These are phyloP conservation scores for Mycena sp. DNA, from an alignment of 1,284 basidiomycete genomes.

Conservation along the genomic window DNA sequence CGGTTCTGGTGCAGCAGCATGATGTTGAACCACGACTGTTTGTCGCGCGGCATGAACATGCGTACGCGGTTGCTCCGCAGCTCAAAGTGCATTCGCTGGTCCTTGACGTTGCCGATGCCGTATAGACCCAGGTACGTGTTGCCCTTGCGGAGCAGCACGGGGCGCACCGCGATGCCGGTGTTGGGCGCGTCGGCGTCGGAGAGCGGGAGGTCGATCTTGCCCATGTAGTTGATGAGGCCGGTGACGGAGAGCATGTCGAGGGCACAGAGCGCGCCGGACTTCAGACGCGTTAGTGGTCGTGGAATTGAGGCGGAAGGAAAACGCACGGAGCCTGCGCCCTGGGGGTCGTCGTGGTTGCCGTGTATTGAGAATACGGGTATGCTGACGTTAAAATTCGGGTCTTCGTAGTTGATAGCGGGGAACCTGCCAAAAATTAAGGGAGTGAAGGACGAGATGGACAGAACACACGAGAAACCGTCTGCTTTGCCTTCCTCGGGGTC, in stretches of 20 bases:
- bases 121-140: conserved; percentile 89
- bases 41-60: conserved; percentile 95
- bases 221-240: conserved; percentile 97
- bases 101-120: conserved; percentile 97
- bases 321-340: conserved; percentile 90
- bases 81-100: conserved; percentile 96
- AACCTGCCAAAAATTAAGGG: conserved; percentile 67
- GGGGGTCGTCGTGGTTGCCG: conserved; percentile 99
- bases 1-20: conserved; percentile 96
- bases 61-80: conserved; percentile 91
- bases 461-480: conserved; percentile 81
- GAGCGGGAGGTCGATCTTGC: conserved; percentile 81
- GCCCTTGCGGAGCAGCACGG: conserved; percentile 92
- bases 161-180: conserved; percentile 87
- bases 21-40: conserved; percentile 95
- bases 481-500: conserved; percentile 92
- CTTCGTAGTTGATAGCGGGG: conserved; percentile 97
- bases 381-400: conserved; percentile 93
- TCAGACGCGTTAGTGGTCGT: conserved; percentile 12
- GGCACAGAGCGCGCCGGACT: conserved; percentile 96
- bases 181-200: conserved; percentile 72
- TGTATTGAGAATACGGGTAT: conserved; percentile 99
- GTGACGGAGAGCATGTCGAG: conserved; percentile 95
- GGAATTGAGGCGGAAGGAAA: neutral
- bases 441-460: neutral